Conservation (phyloP, 345 rosid species). For the Citrus maxima region DNA sequence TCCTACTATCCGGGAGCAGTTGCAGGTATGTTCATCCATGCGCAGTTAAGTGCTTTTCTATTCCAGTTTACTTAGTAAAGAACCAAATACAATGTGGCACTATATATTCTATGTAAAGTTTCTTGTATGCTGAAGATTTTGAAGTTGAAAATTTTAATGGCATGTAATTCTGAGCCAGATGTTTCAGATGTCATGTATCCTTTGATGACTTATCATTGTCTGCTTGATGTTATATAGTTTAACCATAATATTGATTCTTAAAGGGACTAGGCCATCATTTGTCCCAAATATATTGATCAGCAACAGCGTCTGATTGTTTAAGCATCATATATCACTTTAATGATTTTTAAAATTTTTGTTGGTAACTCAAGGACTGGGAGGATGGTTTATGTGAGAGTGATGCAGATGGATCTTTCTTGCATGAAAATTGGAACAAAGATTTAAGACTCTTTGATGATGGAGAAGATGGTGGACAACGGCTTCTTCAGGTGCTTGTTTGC, state of each 20-base stretch:
- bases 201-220: background rate
- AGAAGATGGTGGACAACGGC: slow-evolving; percentile 85
- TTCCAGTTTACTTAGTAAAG: background rate
- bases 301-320: background rate
- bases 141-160: background rate
- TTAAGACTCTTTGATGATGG: slow-evolving; percentile 64
- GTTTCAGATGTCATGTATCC: background rate
- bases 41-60: background rate
- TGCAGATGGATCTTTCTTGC: slow-evolving; percentile 88
- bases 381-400: slow-evolving; percentile 83
- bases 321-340: background rate
- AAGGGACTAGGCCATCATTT: background rate
- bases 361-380: slow-evolving; percentile 79
- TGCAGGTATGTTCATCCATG: slow-evolving; percentile 46
- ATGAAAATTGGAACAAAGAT: slow-evolving; percentile 90
- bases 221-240: background rate
- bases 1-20: slow-evolving; percentile 71
- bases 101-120: background rate
- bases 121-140: background rate
- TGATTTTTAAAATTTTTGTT: slow-evolving; percentile 12
- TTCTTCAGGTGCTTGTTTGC: slow-evolving; percentile 61
- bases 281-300: background rate
- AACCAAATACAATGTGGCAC: background rate
- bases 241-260: background rate
- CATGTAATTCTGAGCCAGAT: background rate